Evolutionary conservation across 2,329 filamentous ascomycete species (phyloP), one percentile per base, ranked within the genome.

Genomic region (Periconia digitata): DNA sequence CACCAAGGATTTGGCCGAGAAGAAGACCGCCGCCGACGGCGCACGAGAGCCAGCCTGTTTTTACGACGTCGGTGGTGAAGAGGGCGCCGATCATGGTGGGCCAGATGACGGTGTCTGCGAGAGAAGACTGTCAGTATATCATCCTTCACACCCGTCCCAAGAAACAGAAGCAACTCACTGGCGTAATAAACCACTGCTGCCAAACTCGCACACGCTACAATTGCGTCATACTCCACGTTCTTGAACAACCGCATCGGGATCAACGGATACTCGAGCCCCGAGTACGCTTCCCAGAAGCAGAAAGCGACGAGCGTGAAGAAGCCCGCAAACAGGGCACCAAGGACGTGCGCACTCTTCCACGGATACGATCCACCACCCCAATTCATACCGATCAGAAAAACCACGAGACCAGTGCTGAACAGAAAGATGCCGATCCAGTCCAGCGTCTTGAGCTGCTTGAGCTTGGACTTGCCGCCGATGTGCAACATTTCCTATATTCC

Each of bases 391-490:
- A 79, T 73, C 8, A 79, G 62, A 46, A 79, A 72, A 0, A 78
- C 62, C 5, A 72, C 73, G 2, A 77, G 71, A 3, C 76, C 75
- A 5, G 69, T 69, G 8, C 72, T 74, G 66, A 73, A 79, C 34
- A 79, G 65, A 54, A 76, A 69, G 32, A 76, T 72, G 3, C 76
- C 76, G 29, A 75, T 41, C 56, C 75, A 78, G 55, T 78, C 80
- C 12, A 81, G 67, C 13, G 58, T 59, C 45, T 62, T 66, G 39
- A 69, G 54, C 38, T 67, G 69, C 23, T 58, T 68, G 24, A 72
- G 45, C 40, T 67, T 71, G 15, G 61, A 66, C 44, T 67, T 67
- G 27, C 64, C 64, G 18, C 63, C 62, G 3, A 64, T 53, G 54
- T 66, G 64, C 37, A 67, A 58, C 63, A 66, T 67, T 61, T 67